A percentile compares a stretch with the other conserved stretches of the same genome.
These are phyloP conservation scores for Fusarium sp. DNA, from an alignment of 2,329 filamentous ascomycete species.

Conservation along the genomic window DNA sequence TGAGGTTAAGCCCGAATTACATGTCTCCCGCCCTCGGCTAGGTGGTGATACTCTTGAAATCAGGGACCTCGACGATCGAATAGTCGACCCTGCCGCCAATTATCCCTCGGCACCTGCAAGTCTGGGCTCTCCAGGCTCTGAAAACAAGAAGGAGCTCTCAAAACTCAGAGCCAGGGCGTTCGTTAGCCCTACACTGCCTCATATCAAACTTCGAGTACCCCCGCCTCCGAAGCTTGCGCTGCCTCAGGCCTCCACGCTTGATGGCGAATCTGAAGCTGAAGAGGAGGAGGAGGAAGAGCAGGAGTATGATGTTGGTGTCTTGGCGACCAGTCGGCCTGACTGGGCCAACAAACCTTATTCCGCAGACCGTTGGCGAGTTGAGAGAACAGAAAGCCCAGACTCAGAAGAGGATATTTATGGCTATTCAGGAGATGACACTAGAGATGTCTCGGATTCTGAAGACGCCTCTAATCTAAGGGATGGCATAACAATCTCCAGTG, in stretches of 20 bases:
- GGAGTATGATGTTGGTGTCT: constrained; percentile 1
- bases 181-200: background rate
- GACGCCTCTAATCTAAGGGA: background rate
- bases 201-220: background rate
- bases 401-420: background rate
- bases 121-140: background rate
- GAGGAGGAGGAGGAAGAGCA: background rate
- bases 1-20: background rate
- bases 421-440: background rate
- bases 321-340: constrained; percentile 2
- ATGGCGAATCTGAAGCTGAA: background rate
- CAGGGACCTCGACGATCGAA: background rate
- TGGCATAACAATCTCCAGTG: background rate
- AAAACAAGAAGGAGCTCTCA: background rate
- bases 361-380: no score
- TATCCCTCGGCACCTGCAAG: background rate
- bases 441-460: background rate
- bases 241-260: background rate
- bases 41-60: background rate
- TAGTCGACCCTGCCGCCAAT: background rate
- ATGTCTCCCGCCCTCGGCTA: background rate
- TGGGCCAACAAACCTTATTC: background rate
- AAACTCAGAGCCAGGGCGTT: background rate
- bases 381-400: background rate
- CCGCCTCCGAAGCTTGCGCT: background rate